Evolutionary conservation across 1,284 basidiomycete species (phyloP).

Genomic region (Pulveroboletus sp.): DNA sequence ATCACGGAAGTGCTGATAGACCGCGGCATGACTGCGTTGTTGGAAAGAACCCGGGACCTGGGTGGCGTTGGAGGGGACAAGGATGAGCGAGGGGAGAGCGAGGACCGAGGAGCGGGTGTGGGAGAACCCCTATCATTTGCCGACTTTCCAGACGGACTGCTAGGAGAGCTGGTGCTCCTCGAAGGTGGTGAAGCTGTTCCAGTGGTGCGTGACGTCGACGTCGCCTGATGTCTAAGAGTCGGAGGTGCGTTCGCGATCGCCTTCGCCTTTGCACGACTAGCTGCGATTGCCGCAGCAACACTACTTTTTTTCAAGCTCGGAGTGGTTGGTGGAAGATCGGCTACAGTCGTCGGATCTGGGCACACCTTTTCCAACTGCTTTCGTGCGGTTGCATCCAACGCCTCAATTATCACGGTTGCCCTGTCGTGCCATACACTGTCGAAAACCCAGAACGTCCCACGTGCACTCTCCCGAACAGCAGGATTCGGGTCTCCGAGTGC

Average conservation of each 20-base stretch:
- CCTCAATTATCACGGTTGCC: slow-evolving; percentile 62
- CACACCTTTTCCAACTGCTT: slow-evolving; percentile 88
- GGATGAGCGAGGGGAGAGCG: slow-evolving; percentile 42
- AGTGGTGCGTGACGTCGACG: slow-evolving; percentile 55
- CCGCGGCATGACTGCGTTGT: slow-evolving; percentile 40
- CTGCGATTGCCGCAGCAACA: slow-evolving; percentile 79
- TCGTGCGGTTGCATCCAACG: slow-evolving; percentile 68
- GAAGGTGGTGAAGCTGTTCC: slow-evolving; percentile 47
- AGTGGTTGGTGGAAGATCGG: slow-evolving; percentile 44
- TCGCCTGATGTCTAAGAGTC: slow-evolving; percentile 74
- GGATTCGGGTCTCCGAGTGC: slow-evolving; percentile 80
- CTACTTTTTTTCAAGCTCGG: slow-evolving; percentile 72
- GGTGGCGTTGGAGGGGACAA: slow-evolving; percentile 47
- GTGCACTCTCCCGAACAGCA: slow-evolving; percentile 73
- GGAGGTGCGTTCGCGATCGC: slow-evolving; percentile 80
- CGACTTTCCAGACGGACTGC: slow-evolving; percentile 38
- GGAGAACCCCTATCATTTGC: slow-evolving; percentile 41
- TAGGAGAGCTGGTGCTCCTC: slow-evolving; percentile 45
- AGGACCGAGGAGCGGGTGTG: slow-evolving; percentile 42
- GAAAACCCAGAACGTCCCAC: slow-evolving; percentile 82
- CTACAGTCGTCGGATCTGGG: slow-evolving; percentile 54
- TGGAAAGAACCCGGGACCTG: slow-evolving; percentile 47
- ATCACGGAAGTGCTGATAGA: slow-evolving; percentile 39
- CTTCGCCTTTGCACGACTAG: slow-evolving; percentile 79
- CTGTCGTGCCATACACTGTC: slow-evolving; percentile 74